Base-by-base conservation (phyloP, 441 rosid species). In the Euphorbia schlechtendalii region DNA sequence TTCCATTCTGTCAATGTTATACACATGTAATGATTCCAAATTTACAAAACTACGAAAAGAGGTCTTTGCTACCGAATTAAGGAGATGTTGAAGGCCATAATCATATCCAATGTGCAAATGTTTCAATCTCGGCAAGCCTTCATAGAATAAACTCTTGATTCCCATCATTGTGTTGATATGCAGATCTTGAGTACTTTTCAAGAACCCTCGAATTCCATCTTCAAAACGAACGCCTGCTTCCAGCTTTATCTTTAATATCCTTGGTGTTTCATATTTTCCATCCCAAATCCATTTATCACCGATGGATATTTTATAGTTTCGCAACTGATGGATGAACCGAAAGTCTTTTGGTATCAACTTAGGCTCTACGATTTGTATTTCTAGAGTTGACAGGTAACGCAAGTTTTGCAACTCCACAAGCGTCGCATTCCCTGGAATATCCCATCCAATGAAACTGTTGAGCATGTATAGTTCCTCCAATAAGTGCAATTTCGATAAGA, bases 391-490 rank as follows among this genome's bases (percentile, higher is more conserved):
- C 40, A 72, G 22, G 38, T 13, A 12, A 24, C 15, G 6, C 22
- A 56, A 13, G 2, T 14, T 5, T 55, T 56, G 36, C 8, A 56
- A 27, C 60, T 56, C 60, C 6, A 30, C 20, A 56, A 56, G 10
- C 10, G 21, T 14, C 32, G 40, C 60, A 30, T 56, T 56, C 2
- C 60, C 60, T 12, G 4, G 9, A 6, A 0, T 3, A 1, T 53
- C 59, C 59, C 59, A 55, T 5, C 17, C 8, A 24, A 30, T 22
- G 14, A 56, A 56, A 27, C 60, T 56, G 4, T 30, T n/a, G 12
- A n/a, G n/a, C 60, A 30, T 56, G 32, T 56, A 56, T 48, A 74
- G 15, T 3, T 67, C 77, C 58, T 78, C 78, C 25, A 78, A 32
- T 0, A 1, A 12, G 15, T 51, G 9, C 32, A 81, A 63, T 12